These are phyloP conservation scores for Blechomonas ayalai DNA, from an alignment of 208 protist genomes.

Conservation along the genomic window DNA sequence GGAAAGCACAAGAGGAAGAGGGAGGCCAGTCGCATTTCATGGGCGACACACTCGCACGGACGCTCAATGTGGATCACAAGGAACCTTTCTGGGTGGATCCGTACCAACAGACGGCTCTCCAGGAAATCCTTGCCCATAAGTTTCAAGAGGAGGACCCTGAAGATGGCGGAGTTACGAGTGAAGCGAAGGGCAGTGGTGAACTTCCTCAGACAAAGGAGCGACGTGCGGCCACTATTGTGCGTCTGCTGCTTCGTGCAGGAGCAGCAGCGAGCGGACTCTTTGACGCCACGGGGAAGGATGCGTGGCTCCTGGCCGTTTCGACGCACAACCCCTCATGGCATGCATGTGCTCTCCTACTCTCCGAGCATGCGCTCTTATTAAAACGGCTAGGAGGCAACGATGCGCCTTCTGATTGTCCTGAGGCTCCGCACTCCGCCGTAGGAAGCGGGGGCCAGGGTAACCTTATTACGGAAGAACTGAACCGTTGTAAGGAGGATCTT, in stretches of 20 bases:
- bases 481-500: too few relatives aligned
- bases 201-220: not conserved
- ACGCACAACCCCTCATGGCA: constrained; percentile 8
- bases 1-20: not conserved
- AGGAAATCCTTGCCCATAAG: constrained; percentile 33
- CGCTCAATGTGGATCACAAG: constrained; percentile 37
- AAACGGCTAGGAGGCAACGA: too few relatives aligned
- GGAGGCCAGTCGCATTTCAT: not conserved
- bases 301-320: constrained; percentile 58
- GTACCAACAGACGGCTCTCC: constrained; percentile 47
- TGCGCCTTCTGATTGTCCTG: too few relatives aligned
- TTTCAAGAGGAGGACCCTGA: constrained; percentile 1
- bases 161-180: too few relatives aligned
- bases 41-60: not conserved
- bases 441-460: too few relatives aligned
- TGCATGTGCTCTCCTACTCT: constrained; percentile 5
- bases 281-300: constrained; percentile 54
- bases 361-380: not conserved
- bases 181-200: constrained; percentile 2
- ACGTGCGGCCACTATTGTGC: constrained; percentile 2
- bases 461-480: too few relatives aligned
- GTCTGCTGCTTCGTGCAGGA: constrained; percentile 38
- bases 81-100: constrained; percentile 44
- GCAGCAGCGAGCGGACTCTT: constrained; percentile 49
- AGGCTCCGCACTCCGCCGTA: too few relatives aligned